Conservation (phyloP, 2,329 filamentous ascomycete genomes). For the Fusarium multiceps region DNA sequence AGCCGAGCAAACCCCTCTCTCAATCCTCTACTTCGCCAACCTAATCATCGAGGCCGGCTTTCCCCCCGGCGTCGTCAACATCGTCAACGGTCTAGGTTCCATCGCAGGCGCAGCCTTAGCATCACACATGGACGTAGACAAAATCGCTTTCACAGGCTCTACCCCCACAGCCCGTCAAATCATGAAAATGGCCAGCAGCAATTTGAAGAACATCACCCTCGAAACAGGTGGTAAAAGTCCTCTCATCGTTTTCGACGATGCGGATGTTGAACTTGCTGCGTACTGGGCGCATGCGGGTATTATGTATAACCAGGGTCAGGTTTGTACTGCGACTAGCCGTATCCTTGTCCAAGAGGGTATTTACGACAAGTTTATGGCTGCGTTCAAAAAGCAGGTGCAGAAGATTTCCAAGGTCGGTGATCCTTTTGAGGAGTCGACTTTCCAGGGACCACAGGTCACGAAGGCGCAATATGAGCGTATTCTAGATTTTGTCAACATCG, state of each 20-base stretch:
- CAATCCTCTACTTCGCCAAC: slow-evolving; percentile 72
- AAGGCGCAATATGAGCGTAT: slow-evolving; percentile 77
- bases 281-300: slow-evolving; percentile 66
- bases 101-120: slow-evolving; percentile 76
- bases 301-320: slow-evolving; percentile 72
- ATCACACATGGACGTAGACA: slow-evolving; percentile 75
- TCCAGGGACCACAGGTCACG: slow-evolving; percentile 80
- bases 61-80: slow-evolving; percentile 80
- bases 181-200: slow-evolving; percentile 78
- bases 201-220: slow-evolving; percentile 73
- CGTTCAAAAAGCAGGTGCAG: slow-evolving; percentile 23
- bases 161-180: slow-evolving; percentile 78
- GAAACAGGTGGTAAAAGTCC: slow-evolving; percentile 76
- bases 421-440: slow-evolving; percentile 75
- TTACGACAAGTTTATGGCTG: slow-evolving; percentile 69
- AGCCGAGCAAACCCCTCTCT: slow-evolving; percentile 75
- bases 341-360: slow-evolving; percentile 71
- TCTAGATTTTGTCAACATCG: slow-evolving; percentile 74
- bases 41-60: slow-evolving; percentile 80
- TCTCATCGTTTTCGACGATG: slow-evolving; percentile 72
- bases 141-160: slow-evolving; percentile 83
- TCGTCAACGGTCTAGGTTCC: slow-evolving; percentile 76
- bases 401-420: slow-evolving; percentile 73
- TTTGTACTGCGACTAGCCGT: slow-evolving; percentile 73
- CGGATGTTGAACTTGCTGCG: slow-evolving; percentile 74